Base-by-base conservation (phyloP, 202 grass and related monocot genomes). In the Carex arenaria region DNA sequence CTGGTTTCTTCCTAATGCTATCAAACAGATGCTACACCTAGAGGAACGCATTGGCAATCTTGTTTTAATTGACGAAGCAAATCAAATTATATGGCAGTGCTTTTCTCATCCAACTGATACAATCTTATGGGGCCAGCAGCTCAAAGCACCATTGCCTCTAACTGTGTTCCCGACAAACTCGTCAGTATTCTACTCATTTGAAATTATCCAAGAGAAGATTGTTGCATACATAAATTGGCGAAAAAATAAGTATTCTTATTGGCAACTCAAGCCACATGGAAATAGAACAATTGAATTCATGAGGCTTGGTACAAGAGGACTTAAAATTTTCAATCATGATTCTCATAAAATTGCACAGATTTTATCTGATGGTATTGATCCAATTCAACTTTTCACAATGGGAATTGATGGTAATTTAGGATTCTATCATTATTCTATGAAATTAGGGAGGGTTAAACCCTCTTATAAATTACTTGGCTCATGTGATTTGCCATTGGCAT, bases 401-500 rank as follows among this genome's bases (percentile, higher is more conserved):
- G 92, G 67, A 51, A 66, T 42, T 61, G 85, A 90, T 47, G 92
- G 95, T 56, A 89, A 93, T 73, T 67, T 95, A 61, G 89, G 52
- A 3, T 78, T 98, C 69, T 94, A 87, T 69, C 71, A 67, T 82
- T 91, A 85, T 66, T 90, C 87, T 11, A 6, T 62, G 0, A 49
- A 10, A 0, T 23, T 59, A 10, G 56, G 38, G 8, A 73, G 64
- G 42, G 90, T 94, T 72, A 78, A 64, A 57, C 80, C 88, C 14
- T 87, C 90, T 38, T 91, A 88, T 54, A 69, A 28, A 80, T 89
- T 86, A 17, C 84, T 98, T 19, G 79, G 40, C 1, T 86, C 90
- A 74, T 98, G 95, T 78, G 85, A 94, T 60, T 87, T 93, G 40
- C 92, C 95, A 1, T 85, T 97, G 55, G 38, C 92, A 23, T 97